Evolutionary conservation across 441 rosid genomes (phyloP), one percentile per base, ranked within the genome.

Genomic region (Aquilaria agallochum): DNA sequence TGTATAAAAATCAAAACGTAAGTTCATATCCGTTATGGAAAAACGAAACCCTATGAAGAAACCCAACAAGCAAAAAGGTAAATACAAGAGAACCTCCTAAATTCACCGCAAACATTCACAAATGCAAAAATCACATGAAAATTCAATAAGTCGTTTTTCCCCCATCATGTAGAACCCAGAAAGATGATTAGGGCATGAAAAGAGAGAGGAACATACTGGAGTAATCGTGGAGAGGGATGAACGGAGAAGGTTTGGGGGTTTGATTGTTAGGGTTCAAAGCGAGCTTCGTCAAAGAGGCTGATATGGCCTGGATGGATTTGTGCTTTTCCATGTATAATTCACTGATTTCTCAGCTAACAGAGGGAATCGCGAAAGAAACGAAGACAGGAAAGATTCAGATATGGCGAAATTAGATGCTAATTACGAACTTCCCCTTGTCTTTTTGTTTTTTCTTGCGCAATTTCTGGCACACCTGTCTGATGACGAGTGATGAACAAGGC

Each of bases 261-360:
- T 56, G 72, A 70, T 71, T 73, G 70, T 36, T 36, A 36, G 70
- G 55, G 67, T 68, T 79, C 70, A 85, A 67, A 65, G 77, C 74
- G 12, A 90, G 85, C 45, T 76, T 76, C 76, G 78, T 74, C 45
- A 80, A 63, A 12, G 78, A 78, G 52, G 42, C 36, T 27, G 74
- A 47, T 8, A 82, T 48, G 48, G 75, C 65, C 55, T 74, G 63
- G 12, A 55, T 60, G 31, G 79, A 63, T 57, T 68, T 75, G 34
- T 58, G 64, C 8, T 66, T 66, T 72, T 77, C 90, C 92, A 88
- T 87, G 62, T 63, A 64, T 76, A 33, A 11, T 31, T 64, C 31
- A 36, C 42, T 36, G 42, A 36, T 36, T 36, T 36, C 42, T 36
- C 27, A 36, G 42, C 3, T 36, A 36, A 36, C 42, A 36, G 7